A percentile compares a stretch with the other conserved stretches of the same genome.
Conservation (phyloP, 345 rosid species). For the Populus ilicifolia region DNA sequence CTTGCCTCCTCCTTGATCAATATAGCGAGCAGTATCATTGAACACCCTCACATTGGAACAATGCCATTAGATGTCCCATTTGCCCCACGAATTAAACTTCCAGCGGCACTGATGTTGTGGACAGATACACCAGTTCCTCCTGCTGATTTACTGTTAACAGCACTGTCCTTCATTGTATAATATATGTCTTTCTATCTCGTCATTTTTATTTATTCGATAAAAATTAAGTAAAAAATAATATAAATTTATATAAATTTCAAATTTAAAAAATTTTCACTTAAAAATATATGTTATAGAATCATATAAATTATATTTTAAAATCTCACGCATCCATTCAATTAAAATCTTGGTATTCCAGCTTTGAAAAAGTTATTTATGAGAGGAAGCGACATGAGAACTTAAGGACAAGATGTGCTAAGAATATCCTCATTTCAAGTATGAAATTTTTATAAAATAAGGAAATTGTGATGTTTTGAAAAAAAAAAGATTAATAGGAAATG, state of each 20-base stretch:
- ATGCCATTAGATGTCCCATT: slow-evolving; percentile 84
- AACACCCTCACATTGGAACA: slow-evolving; percentile 74
- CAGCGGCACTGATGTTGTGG: slow-evolving; percentile 78
- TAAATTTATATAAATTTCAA: too few relatives aligned
- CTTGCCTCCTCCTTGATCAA: slow-evolving; percentile 89
- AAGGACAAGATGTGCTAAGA: too few relatives aligned
- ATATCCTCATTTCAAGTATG: too few relatives aligned
- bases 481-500: too few relatives aligned
- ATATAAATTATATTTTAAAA: too few relatives aligned
- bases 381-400: too few relatives aligned
- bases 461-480: too few relatives aligned
- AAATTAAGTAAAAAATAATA: too few relatives aligned
- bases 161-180: slow-evolving; percentile 87
- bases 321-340: background rate
- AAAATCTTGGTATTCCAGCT: slow-evolving; percentile 86
- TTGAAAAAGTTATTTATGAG: slow-evolving; percentile 41
- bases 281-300: too few relatives aligned
- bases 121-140: slow-evolving; percentile 90
- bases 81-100: slow-evolving; percentile 70
- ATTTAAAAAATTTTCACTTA: slow-evolving; percentile 1
- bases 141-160: slow-evolving; percentile 88
- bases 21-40: slow-evolving; percentile 82
- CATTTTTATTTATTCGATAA: too few relatives aligned
- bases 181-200: slow-evolving; percentile 35
- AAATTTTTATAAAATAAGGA: too few relatives aligned